Base-by-base conservation (phyloP, 1,139 yeast species). In the Magnusiomyces magnusii region DNA sequence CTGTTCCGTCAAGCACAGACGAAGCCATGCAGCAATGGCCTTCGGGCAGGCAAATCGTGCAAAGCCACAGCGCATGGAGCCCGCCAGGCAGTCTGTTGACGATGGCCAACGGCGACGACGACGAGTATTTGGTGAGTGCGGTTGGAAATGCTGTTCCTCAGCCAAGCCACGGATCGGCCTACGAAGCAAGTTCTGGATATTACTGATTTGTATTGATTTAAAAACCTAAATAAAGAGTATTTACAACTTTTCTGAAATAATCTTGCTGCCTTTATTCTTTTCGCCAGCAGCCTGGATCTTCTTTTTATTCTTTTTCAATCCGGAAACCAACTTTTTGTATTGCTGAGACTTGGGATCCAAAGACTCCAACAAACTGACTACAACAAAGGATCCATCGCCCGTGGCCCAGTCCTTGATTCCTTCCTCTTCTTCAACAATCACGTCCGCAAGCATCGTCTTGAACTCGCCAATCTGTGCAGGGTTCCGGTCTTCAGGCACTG, bases 191-290 rank as follows among this genome's bases (percentile, higher is more conserved):
- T n/a, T n/a, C n/a, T n/a, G n/a, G n/a, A n/a, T n/a, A n/a, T n/a
- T n/a, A n/a, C n/a, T n/a, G n/a, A n/a, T n/a, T n/a, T n/a, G n/a
- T n/a, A n/a, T n/a, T n/a, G n/a, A n/a, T n/a, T n/a, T n/a, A n/a
- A n/a, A n/a, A n/a, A n/a, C n/a, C n/a, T n/a, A n/a, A n/a, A n/a
- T n/a, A n/a, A n/a, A n/a, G n/a, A n/a, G n/a, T n/a, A 42, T 44
- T 41, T 60, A 57, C 21, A 60, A 42, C 24, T 63, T 61, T 44
- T 78, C 82, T 60, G 79, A 71, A 67, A 91, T 78, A 63, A 91
- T 77, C 67, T 84, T 85, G 55, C 89, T 87, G 63, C 97, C 97
- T 76, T 90, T 91, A 73, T 88, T 89, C 61, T 80, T 85, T 44
- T 75, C 78, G 64, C 83, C 74, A 49, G 75, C 69, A 36, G 75